Base-by-base conservation (phyloP, 2,329 filamentous ascomycete species). In the Paracorniculantispora psalliotae region DNA sequence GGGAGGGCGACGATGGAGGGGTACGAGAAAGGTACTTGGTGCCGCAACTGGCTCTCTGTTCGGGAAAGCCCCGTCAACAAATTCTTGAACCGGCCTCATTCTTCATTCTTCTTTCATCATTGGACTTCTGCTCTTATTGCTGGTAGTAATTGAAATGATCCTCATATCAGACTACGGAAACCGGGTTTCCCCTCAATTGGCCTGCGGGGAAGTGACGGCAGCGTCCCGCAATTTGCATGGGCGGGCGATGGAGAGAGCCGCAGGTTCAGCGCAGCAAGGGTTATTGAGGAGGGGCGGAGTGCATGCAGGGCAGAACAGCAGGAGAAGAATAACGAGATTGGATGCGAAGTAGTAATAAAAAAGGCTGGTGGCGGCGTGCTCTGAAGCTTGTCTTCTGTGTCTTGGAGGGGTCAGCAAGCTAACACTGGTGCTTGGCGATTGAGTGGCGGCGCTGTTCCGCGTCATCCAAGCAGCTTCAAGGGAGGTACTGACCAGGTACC, bases 201-300 rank as follows among this genome's bases (percentile, higher is more conserved):
- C 23, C 33, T 51, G 48, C 48, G 48, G 48, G 48, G 48, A 39
- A 51, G 48, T 39, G 30, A 49, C n/a, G 47, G 47, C 13, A 28
- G 26, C 33, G 48, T 51, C 48, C 30, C 33, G 48, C 48, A 51
- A 37, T 51, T 50, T 15, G 5, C 17, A 35, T 51, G 30, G 33
- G 21, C 12, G 21, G 48, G 35, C 23, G 23, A 19, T 19, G 49
- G 35, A 25, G 26, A n/a, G 44, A 28, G 46, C 15, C 47, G 33
- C 28, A n/a, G 25, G 48, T 39, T 51, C 48, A 51, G 48, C 48
- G 23, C 48, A 39, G 48, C 48, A 39, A n/a, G 48, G 48, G 33
- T 39, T 41, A 8, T n/a, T 6, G 19, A 43, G 12, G 19, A 19
- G 39, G n/a, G 17, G 39, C 17, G 21, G 39, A 21, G 39, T 12